Evolutionary conservation across 257 asterid species (phyloP).

Genomic region (Rubia yunnanensis): DNA sequence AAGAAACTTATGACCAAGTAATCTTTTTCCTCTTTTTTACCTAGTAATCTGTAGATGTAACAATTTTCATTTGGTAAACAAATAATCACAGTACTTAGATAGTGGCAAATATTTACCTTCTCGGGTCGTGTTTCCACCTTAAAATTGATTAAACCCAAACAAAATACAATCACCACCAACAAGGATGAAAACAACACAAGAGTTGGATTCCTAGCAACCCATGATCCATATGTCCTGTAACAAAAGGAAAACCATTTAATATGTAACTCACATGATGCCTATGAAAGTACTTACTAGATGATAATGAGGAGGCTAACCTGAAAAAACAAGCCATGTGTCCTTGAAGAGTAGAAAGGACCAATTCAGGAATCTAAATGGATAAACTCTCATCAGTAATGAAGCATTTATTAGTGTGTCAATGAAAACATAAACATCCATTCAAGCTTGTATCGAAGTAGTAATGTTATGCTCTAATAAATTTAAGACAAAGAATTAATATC

Average conservation of each 20-base stretch:
- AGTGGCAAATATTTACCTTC: constrained; percentile 42
- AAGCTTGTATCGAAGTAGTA: neutral
- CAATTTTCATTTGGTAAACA: neutral
- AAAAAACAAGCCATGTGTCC: constrained; percentile 88
- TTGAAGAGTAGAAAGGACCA: constrained; percentile 77
- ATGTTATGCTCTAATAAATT: too few species aligned
- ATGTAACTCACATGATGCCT: constrained; percentile 10
- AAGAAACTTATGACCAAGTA: neutral
- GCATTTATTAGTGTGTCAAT: neutral
- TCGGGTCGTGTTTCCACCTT: constrained; percentile 95
- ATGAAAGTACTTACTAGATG: constrained; percentile 6
- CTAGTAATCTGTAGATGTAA: neutral
- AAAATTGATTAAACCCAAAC: constrained; percentile 83
- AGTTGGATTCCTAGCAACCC: constrained; percentile 93
- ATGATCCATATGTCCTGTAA: constrained; percentile 93
- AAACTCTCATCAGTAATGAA: constrained; percentile 2
- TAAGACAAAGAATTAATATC: too few species aligned
- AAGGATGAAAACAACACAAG: constrained; percentile 79
- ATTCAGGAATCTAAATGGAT: neutral
- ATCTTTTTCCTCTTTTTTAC: neutral
- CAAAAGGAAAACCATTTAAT: neutral
- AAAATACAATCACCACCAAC: constrained; percentile 59
- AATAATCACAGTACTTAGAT: neutral
- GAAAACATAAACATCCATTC: neutral
- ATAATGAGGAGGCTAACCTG: constrained; percentile 40